Percentiles rank a stretch among this genome's conserved stretches.
Conservation (phyloP, 352 stramenopile genomes). For the Pythium brassicae region DNA sequence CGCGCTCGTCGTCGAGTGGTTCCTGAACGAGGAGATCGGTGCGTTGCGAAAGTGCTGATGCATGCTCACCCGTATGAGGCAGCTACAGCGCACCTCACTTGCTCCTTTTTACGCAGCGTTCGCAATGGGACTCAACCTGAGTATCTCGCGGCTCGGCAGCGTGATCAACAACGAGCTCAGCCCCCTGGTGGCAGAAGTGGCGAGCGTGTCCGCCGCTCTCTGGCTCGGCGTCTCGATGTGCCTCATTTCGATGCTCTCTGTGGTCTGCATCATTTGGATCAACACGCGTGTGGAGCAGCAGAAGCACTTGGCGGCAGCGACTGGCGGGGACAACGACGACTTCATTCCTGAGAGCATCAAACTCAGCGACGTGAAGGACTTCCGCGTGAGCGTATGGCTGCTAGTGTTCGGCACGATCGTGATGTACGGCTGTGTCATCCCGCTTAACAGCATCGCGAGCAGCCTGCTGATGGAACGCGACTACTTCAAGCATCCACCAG, state of each 20-base stretch:
- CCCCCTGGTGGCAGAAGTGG: constrained; percentile 63
- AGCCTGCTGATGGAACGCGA: constrained; percentile 91
- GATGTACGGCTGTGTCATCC: constrained; percentile 91
- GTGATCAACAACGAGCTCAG: constrained; percentile 93
- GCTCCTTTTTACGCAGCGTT: constrained; percentile 38
- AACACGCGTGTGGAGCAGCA: constrained; percentile 54
- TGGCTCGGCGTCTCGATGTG: constrained; percentile 88
- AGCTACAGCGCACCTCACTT: neutral
- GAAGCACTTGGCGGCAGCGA: constrained; percentile 10
- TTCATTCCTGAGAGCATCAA: constrained; percentile 33
- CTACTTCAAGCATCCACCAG: constrained; percentile 71
- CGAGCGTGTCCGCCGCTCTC: constrained; percentile 66
- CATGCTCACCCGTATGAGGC: neutral
- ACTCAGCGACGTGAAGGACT: constrained; percentile 72
- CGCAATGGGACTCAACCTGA: constrained; percentile 91
- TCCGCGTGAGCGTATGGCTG: constrained; percentile 85
- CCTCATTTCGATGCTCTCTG: constrained; percentile 54
- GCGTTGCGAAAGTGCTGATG: neutral
- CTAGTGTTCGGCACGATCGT: constrained; percentile 86
- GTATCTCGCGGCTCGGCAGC: constrained; percentile 83
- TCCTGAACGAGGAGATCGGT: constrained; percentile 89
- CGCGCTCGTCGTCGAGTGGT: constrained; percentile 90
- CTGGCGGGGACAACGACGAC: neutral
- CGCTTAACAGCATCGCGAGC: constrained; percentile 93
- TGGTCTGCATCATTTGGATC: constrained; percentile 78